Evolutionary conservation across 108 stramenopile species (phyloP).

Genomic region (Nitzschia palea): DNA sequence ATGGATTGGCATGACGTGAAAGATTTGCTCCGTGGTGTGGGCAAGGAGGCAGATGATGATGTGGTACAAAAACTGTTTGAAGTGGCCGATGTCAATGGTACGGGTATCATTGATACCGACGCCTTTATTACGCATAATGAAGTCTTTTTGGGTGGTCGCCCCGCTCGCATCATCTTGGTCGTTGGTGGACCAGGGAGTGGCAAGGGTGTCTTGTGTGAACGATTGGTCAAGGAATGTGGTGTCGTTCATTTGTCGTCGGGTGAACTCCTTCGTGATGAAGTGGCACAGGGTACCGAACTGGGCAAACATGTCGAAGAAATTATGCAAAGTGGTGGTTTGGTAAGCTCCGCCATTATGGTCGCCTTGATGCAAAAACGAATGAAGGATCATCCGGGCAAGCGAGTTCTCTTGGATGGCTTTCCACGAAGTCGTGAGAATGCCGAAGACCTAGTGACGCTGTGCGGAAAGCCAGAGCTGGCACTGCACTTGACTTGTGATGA

Average conservation of each 20-base stretch:
- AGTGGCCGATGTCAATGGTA: conserved; percentile 42
- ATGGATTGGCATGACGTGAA: conserved; percentile 66
- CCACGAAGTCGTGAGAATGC: conserved; percentile 76
- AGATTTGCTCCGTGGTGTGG: conserved; percentile 50
- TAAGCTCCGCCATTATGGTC: conserved; percentile 71
- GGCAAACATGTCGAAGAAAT: conserved; percentile 78
- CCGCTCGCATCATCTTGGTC: conserved; percentile 81
- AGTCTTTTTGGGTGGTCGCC: conserved; percentile 50
- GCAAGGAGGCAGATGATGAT: conserved; percentile 55
- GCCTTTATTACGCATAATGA: conserved; percentile 16
- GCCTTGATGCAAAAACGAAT: conserved; percentile 77
- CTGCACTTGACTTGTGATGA: conserved; percentile 72
- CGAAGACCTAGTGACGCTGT: conserved; percentile 51
- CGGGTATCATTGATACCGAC: conserved; percentile 44
- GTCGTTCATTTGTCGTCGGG: conserved; percentile 90
- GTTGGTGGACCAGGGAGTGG: conserved; percentile 93
- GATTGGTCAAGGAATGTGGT: conserved; percentile 69
- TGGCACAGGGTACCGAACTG: conserved; percentile 65
- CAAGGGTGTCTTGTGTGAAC: conserved; percentile 80
- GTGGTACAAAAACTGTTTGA: conserved; percentile 49
- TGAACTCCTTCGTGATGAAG: conserved; percentile 88
- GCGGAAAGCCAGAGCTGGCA: conserved; percentile 66
- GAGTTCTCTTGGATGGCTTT: conserved; percentile 82
- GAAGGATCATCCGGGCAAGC: conserved; percentile 68
- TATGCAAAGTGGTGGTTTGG: conserved; percentile 82